phyloP scores from a whole-genome alignment of 345 rosid genomes.

The Melastoma malabathricum region DNA sequence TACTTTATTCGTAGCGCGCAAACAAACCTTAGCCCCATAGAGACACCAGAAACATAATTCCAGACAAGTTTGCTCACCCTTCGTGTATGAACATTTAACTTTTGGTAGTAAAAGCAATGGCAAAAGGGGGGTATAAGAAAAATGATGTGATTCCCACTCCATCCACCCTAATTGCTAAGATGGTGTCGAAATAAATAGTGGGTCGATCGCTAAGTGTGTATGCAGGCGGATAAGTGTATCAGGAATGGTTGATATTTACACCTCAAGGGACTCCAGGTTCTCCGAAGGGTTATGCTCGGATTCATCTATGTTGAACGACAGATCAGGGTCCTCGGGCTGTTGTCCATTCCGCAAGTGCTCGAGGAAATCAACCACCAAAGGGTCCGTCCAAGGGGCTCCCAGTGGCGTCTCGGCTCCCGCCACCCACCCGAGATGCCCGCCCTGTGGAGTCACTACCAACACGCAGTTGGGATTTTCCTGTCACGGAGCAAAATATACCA shows the following conservation, averaged over 20 bases:
- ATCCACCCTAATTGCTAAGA: too few relatives aligned
- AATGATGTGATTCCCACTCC: background rate
- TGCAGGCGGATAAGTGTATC: too few relatives aligned
- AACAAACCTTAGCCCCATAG: too few relatives aligned
- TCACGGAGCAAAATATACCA: background rate
- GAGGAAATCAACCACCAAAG: conserved; percentile 68
- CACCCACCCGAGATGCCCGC: conserved; percentile 89
- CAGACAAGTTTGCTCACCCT: too few relatives aligned
- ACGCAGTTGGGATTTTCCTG: conserved; percentile 75
- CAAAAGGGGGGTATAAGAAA: too few relatives aligned
- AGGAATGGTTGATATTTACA: conserved; percentile 6
- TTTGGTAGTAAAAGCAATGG: too few relatives aligned
- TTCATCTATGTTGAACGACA: conserved; percentile 6
- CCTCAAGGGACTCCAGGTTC: conserved; percentile 17
- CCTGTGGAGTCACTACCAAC: conserved; percentile 75
- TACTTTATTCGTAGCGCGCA: too few relatives aligned
- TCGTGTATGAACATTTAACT: too few relatives aligned
- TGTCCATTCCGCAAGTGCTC: conserved; percentile 39
- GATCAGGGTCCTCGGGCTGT: conserved; percentile 2
- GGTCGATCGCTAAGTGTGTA: background rate
- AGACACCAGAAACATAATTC: too few relatives aligned
- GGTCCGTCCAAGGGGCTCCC: conserved; percentile 88
- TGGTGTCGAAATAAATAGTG: background rate
- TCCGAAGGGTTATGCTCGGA: conserved; percentile 7
- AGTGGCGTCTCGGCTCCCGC: conserved; percentile 62